These are phyloP conservation scores for Pseudopithomyces chartarum DNA, from an alignment of 2,329 filamentous ascomycete genomes.

Conservation along the genomic window DNA sequence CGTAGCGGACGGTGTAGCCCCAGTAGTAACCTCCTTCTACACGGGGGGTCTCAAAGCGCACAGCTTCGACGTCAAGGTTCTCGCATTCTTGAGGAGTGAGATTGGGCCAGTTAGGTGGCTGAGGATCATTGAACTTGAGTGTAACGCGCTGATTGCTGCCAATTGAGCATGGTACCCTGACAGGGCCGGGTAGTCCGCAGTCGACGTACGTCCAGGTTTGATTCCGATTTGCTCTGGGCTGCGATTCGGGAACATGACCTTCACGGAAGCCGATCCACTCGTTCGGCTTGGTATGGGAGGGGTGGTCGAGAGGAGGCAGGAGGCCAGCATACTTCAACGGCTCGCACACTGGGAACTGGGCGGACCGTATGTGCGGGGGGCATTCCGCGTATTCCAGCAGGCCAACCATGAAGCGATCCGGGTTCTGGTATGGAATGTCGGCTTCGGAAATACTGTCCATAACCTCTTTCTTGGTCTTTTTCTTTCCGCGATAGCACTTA, in stretches of 20 bases:
- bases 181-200: slow-evolving; percentile 54
- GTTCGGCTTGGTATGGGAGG: slow-evolving; percentile 75
- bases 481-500: slow-evolving; percentile 23
- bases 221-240: slow-evolving; percentile 35
- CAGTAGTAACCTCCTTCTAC: slow-evolving; percentile 83
- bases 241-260: slow-evolving; percentile 64
- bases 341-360: slow-evolving; percentile 77
- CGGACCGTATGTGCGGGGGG: slow-evolving; percentile 70
- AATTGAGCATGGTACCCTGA: slow-evolving; percentile 60
- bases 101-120: slow-evolving; percentile 44
- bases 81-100: slow-evolving; percentile 27
- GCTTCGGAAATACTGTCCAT: slow-evolving; percentile 42
- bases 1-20: slow-evolving; percentile 76
- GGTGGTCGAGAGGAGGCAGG: slow-evolving; percentile 80
- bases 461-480: slow-evolving; percentile 52
- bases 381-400: slow-evolving; percentile 82
- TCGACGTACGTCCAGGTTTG: slow-evolving; percentile 51
- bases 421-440: slow-evolving; percentile 67
- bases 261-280: slow-evolving; percentile 84
- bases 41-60: slow-evolving; percentile 71
- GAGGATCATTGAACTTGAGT: slow-evolving; percentile 62
- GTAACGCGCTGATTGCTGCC: slow-evolving; percentile 76
- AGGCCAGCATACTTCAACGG: slow-evolving; percentile 76
- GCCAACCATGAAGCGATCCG: slow-evolving; percentile 79
- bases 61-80: slow-evolving; percentile 58